Evolutionary conservation across 2,329 filamentous ascomycete species (phyloP), one percentile per base, ranked within the genome.

Genomic region (Colletotrichum gloeosporioides): DNA sequence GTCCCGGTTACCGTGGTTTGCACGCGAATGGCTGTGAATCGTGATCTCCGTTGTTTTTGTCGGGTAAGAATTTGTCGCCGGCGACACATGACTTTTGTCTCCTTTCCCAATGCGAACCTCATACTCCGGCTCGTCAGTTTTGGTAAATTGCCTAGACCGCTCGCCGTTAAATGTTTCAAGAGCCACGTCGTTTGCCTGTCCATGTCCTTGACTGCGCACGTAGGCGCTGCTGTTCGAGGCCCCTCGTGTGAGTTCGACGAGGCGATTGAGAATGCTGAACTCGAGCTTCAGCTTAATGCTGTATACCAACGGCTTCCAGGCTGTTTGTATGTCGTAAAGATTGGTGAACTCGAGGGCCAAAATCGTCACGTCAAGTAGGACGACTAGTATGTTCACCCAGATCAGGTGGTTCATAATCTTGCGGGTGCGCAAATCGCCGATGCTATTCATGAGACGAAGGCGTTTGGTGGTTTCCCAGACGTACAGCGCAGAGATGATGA

Each of bases 391-490:
- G 75, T 90, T 89, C 71, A 89, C 85, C 31, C 83, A 84, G 31
- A 89, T 82, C 6, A 90, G 82, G 77, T 89, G 87, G 64, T 83
- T 79, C 82, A 86, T 82, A 67, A 85, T 82, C 39, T 76, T 81
- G 16, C 80, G 80, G 10, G 81, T 79, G 39, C 29, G 67, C 27
- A 36, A 39, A 66, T 70, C 39, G 18, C 64, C 62, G 32, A 73
- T 66, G 9, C 44, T 65, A 15, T 71, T 61, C 36, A 73, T 69
- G 8, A 75, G 70, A 16, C 49, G 67, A 9, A 78, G 59, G 71
- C 90, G 85, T 39, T 85, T 87, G 71, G 88, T 81, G 0, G 90
- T 89, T 78, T 91, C 89, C 80, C 82, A 84, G 77, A 92, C 90
- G 81, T 90, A 91, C 25, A 90, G 83, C 1, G 84, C 83, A 1